These are phyloP conservation scores for Eucalyptus polyanthemos DNA, from an alignment of 345 rosid genomes.

Conservation along the genomic window DNA sequence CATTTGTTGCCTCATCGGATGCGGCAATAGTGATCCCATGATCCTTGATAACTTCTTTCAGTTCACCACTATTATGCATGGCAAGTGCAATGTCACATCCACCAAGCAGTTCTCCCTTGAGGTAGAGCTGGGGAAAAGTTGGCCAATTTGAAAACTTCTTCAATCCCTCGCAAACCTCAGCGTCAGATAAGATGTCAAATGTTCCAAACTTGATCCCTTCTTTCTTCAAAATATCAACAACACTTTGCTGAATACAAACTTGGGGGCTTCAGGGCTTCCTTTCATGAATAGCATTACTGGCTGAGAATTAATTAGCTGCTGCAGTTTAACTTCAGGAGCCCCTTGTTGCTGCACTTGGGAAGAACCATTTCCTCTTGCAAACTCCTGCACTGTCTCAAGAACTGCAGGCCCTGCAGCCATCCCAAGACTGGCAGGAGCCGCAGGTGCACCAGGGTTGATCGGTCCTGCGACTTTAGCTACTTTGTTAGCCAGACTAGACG, in stretches of 20 bases:
- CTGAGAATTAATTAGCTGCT: slow-evolving; percentile 56
- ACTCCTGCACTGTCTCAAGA: slow-evolving; percentile 66
- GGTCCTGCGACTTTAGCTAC: slow-evolving; percentile 68
- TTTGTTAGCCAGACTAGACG: slow-evolving; percentile 92
- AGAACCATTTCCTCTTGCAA: slow-evolving; percentile 45
- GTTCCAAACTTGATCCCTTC: slow-evolving; percentile 75
- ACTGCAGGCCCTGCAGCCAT: slow-evolving; percentile 83
- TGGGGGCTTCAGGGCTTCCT: slow-evolving; percentile 79
- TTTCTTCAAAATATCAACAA: slow-evolving; percentile 58
- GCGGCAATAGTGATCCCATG: slow-evolving; percentile 27
- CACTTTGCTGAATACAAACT: slow-evolving; percentile 83
- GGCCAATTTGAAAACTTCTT: slow-evolving; percentile 98
- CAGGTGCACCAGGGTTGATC: slow-evolving; percentile 55
- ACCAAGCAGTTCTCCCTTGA: slow-evolving; percentile 94
- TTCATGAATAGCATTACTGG: slow-evolving; percentile 93
- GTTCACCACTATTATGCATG: slow-evolving; percentile 89
- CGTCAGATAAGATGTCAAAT: slow-evolving; percentile 68
- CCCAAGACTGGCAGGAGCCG: slow-evolving; percentile 98
- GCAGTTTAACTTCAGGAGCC: slow-evolving; percentile 35
- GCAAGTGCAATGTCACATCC: slow-evolving; percentile 82
- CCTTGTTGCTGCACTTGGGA: slow-evolving; percentile 17
- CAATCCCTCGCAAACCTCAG: slow-evolving; percentile 83
- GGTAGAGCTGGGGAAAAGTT: slow-evolving; percentile 95
- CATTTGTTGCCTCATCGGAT: background rate
- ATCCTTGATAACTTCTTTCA: slow-evolving; percentile 63